Evolutionary conservation across 768 basidiomycete species (phyloP), one percentile per base, ranked within the genome.

Genomic region (Calocera cornea): DNA sequence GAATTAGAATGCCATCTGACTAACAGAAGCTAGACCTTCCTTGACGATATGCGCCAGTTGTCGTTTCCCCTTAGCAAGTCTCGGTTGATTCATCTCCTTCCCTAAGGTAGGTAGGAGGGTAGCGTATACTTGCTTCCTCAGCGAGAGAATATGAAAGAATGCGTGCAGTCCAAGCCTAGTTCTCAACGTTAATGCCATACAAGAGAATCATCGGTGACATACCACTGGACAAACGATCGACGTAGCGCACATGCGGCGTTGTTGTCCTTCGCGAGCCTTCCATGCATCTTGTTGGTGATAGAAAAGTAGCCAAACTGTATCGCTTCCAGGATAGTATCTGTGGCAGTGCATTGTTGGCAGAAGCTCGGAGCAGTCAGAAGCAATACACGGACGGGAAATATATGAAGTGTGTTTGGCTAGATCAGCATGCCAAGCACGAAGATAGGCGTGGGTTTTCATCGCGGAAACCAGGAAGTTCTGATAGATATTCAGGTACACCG

Each of bases 371-470:
- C 31, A 24, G 47, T 12, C 19, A 47, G 63, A 1, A 38, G 75
- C 82, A 14, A 38, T 38, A 14, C 36, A 38, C 36, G 65, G 71
- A 89, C 90, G 78, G 41, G 79, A 75, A 63, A 91, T 75, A 70
- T 89, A 89, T 19, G 73, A 72, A 73, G 34, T 24, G n/a, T 69
- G 69, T 12, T 72, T 22, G 27, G 24, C 31, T 0, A 65, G 41
- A 3, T 71, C 69, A 0, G 66, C n/a, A 7, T 69, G 68, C 74
- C 76, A 75, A 16, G 70, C 70, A 38, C 82, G 80, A 36, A 97
- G 78, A 74, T 97, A 97, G 65, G 83, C 81, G 68, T 91, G 86
- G 82, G 92, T 88, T 78, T 91, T 95, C 81, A 93, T 87, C 0
- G 89, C 91, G 1, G 86, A 81, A 47, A 97, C 75, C 34, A 90